phyloP scores from a whole-genome alignment of 495 filamentous ascomycete species.

The Penicillium herquei region DNA sequence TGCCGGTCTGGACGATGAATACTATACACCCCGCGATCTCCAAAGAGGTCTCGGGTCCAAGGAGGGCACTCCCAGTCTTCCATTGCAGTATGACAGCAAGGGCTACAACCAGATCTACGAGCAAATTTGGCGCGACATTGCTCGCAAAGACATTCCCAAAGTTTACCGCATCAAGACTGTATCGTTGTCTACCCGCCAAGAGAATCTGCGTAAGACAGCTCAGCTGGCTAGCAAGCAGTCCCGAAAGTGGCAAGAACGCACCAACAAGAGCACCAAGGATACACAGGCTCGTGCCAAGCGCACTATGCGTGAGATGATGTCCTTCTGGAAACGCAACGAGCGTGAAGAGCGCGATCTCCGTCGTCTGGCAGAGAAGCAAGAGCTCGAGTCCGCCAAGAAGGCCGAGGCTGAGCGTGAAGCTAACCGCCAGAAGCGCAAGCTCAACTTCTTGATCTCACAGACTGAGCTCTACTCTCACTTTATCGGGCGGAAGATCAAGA shows the following conservation, averaged over 20 bases:
- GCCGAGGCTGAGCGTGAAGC: slow-evolving; percentile 96
- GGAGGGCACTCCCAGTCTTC: slow-evolving; percentile 57
- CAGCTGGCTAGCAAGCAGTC: slow-evolving; percentile 97
- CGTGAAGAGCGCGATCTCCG: slow-evolving; percentile 92
- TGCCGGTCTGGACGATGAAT: slow-evolving; percentile 78
- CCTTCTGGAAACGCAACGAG: slow-evolving; percentile 99
- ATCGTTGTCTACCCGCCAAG: slow-evolving; percentile 78
- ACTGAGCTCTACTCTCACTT: slow-evolving; percentile 99
- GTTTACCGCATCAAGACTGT: slow-evolving; percentile 80
- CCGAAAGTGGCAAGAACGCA: slow-evolving; percentile 92
- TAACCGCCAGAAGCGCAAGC: slow-evolving; percentile 94
- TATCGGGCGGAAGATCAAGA: slow-evolving; percentile 98
- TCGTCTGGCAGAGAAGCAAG: slow-evolving; percentile 91
- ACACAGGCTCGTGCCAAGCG: slow-evolving; percentile 95
- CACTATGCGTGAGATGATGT: slow-evolving; percentile 99
- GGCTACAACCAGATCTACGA: slow-evolving; percentile 97
- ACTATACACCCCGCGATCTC: slow-evolving; percentile 65
- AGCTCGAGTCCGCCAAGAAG: slow-evolving; percentile 93
- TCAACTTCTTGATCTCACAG: slow-evolving; percentile 99
- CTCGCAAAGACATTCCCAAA: slow-evolving; percentile 89
- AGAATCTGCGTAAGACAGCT: slow-evolving; percentile 95
- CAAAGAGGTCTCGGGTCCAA: slow-evolving; percentile 55
- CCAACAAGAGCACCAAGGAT: slow-evolving; percentile 98
- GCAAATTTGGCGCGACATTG: slow-evolving; percentile 95
- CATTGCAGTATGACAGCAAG: slow-evolving; percentile 72